A percentile compares a stretch with the other conserved stretches of the same genome.
phyloP scores from a whole-genome alignment of 208 protist genomes.

The Crithidia expoeki region DNA sequence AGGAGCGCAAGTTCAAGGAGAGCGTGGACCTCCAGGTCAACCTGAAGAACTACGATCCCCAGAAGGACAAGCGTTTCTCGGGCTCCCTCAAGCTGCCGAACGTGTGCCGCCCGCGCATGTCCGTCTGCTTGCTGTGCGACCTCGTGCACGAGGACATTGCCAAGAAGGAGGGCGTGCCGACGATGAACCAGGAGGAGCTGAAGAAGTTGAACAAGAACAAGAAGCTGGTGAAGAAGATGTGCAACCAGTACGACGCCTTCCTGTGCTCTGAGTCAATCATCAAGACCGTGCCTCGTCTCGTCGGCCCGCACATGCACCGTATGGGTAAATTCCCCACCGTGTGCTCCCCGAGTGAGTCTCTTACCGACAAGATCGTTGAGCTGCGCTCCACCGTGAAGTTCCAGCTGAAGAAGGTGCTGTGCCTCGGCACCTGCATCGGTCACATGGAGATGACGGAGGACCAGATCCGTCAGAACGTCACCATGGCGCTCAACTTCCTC shows the following conservation, averaged over 20 bases:
- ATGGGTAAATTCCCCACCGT: constrained; percentile 99
- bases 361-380: constrained; percentile 95
- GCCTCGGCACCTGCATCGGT: constrained; percentile 97
- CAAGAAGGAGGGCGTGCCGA: constrained; percentile 88
- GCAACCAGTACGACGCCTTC: constrained; percentile 98
- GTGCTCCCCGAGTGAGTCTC: constrained; percentile 92
- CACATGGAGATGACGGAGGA: constrained; percentile 96
- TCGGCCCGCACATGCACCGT: constrained; percentile 99
- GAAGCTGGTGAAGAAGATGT: constrained; percentile 99
- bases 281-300: constrained; percentile 95
- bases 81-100: constrained; percentile 96
- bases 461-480: constrained; percentile 96
- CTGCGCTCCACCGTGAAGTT: constrained; percentile 97
- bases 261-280: constrained; percentile 96
- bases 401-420: constrained; percentile 99
- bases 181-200: constrained; percentile 97
- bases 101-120: constrained; percentile 93
- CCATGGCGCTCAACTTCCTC: constrained; percentile 98
- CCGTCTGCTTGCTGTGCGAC: constrained; percentile 98
- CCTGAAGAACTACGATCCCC: constrained; percentile 99
- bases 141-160: constrained; percentile 95
- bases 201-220: constrained; percentile 99
- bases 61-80: constrained; percentile 99
- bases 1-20: constrained; percentile 97
- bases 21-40: constrained; percentile 99